These are phyloP conservation scores for Tagetes erecta DNA, from an alignment of 129 eudicot genomes.

Conservation along the genomic window DNA sequence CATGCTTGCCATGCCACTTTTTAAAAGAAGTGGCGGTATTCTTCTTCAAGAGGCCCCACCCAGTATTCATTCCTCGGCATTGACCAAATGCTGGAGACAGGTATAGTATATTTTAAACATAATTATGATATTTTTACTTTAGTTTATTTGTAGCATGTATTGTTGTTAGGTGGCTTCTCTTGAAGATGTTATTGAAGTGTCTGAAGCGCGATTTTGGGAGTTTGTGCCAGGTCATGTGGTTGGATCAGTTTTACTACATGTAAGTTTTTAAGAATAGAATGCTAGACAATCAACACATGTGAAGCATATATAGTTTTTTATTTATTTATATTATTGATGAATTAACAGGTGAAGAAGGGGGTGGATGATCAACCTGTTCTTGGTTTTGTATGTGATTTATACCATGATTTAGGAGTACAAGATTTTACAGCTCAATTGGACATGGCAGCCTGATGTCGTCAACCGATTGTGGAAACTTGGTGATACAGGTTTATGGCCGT, in stretches of 20 bases:
- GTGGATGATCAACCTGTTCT: conserved; percentile 54
- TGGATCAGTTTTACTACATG: conserved; percentile 82
- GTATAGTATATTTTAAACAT: conserved; percentile 26
- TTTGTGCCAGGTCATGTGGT: conserved; percentile 91
- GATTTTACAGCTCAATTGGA: conserved; percentile 73
- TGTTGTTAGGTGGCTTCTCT: conserved; percentile 57
- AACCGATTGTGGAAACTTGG: not conserved
- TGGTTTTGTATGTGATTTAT: conserved; percentile 71
- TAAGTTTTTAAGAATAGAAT: conserved; percentile 14
- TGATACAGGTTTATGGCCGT: conserved; percentile 4
- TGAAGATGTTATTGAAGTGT: conserved; percentile 73
- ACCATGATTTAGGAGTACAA: conserved; percentile 86
- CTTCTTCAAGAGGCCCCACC: conserved; percentile 90
- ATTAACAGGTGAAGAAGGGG: conserved; percentile 71
- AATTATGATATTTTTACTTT: not conserved
- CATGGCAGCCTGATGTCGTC: conserved; percentile 4
- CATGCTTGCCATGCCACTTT: conserved; percentile 94
- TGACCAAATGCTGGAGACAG: conserved; percentile 94
- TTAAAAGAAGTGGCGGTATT: conserved; percentile 75
- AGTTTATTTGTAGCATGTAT: conserved; percentile 7
- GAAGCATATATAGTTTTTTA: not conserved
- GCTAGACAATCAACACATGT: not conserved
- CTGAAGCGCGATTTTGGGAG: conserved; percentile 94
- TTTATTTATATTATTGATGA: not conserved
- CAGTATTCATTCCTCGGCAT: conserved; percentile 71